Conservation (phyloP, 176 grass and related monocot species). For the Aegilops speltoides region DNA sequence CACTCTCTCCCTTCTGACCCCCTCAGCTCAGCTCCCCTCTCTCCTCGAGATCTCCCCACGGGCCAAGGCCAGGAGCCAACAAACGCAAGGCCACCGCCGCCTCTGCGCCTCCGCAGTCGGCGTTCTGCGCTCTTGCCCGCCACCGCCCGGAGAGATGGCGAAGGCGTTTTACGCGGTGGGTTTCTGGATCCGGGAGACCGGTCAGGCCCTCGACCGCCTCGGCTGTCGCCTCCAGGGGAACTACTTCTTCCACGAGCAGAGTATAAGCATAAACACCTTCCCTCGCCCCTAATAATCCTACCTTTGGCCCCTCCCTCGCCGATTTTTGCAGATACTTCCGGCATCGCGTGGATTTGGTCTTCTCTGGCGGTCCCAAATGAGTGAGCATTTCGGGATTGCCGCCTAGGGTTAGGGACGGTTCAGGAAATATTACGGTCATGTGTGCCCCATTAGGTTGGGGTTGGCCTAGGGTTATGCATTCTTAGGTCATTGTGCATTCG, state of each 20-base stretch:
- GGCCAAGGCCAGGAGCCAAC: slow-evolving; percentile 30
- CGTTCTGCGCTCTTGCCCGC: slow-evolving; percentile 4
- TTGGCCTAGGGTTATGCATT: background rate
- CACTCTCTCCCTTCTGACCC: background rate
- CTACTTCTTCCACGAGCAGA: slow-evolving; percentile 92
- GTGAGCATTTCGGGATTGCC: slow-evolving; percentile 2
- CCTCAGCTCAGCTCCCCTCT: background rate
- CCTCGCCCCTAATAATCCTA: background rate
- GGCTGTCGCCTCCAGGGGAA: slow-evolving; percentile 96
- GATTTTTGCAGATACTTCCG: background rate
- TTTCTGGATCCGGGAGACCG: slow-evolving; percentile 98
- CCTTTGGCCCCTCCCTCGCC: background rate
- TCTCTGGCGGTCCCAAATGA: background rate
- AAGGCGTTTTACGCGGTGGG: slow-evolving; percentile 94
- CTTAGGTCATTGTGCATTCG: background rate
- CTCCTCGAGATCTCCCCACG: slow-evolving; percentile 48
- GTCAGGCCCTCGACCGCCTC: slow-evolving; percentile 90
- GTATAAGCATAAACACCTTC: slow-evolving; percentile 52
- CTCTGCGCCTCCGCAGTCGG: background rate
- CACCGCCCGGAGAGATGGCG: slow-evolving; percentile 44
- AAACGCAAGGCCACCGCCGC: slow-evolving; percentile 4
- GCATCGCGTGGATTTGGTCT: background rate
- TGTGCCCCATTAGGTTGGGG: background rate
- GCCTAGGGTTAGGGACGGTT: slow-evolving; percentile 26
- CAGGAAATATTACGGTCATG: background rate